Conservation (phyloP, 176 grass and related monocot species). For the Otatea glauca region DNA sequence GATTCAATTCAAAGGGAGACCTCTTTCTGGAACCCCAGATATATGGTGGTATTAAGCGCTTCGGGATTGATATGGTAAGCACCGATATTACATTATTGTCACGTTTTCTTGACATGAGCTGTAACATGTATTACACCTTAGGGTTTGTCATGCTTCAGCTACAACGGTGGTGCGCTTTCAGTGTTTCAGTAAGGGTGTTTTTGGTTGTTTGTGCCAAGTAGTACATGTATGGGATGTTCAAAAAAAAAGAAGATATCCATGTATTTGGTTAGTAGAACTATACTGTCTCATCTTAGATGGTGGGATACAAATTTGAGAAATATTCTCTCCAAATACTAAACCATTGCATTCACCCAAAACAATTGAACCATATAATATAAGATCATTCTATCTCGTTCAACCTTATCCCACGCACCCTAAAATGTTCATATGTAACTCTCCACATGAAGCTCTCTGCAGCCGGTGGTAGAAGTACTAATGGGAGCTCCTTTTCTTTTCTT, state of each 20-base stretch:
- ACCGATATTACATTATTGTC: background rate
- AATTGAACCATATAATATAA: no score
- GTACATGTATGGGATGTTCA: no score
- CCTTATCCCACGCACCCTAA: no score
- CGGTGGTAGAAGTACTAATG: background rate
- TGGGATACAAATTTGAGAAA: no score
- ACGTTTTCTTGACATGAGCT: background rate
- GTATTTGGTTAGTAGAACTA: no score
- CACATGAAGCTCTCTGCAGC: background rate
- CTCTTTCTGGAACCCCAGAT: slow-evolving; percentile 70
- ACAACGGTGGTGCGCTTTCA: background rate
- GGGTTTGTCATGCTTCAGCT: background rate
- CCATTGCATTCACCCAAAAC: no score
- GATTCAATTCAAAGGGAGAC: slow-evolving; percentile 53
- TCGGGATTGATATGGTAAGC: slow-evolving; percentile 65
- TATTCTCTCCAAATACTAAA: no score
- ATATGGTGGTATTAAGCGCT: slow-evolving; percentile 50
- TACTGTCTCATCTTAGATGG: no score
- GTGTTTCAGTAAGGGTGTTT: background rate
- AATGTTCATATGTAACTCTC: background rate
- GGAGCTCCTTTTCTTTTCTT: background rate
- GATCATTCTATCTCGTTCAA: no score
- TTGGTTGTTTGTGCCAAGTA: no score
- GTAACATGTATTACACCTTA: background rate
- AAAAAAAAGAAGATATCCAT: no score